Percentiles rank a stretch among this genome's conserved stretches.
phyloP scores from a whole-genome alignment of 2,329 filamentous ascomycete species.

The Hortaea werneckii region DNA sequence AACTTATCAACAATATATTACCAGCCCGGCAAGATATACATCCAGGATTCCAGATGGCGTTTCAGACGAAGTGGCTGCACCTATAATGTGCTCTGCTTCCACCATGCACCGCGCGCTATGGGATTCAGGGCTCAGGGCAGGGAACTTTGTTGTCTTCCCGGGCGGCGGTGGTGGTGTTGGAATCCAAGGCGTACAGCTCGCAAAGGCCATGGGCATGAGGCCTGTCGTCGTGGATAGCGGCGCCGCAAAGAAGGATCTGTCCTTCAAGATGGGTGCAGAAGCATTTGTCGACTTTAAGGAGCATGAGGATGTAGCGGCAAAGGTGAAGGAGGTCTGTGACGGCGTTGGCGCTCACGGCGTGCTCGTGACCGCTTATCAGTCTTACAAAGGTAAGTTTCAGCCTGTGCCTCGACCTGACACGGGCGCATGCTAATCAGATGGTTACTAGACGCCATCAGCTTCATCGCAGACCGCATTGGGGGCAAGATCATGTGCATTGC shows the following conservation, averaged over 20 bases:
- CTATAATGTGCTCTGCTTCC: constrained; percentile 50
- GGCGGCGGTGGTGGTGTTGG: constrained; percentile 47
- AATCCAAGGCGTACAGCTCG: constrained; percentile 47
- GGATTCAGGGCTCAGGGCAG: constrained; percentile 40
- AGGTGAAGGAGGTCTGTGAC: constrained; percentile 37
- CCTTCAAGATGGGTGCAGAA: constrained; percentile 43
- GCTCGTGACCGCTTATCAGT: constrained; percentile 28
- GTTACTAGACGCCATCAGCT: constrained; percentile 32
- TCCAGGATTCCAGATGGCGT: constrained; percentile 47
- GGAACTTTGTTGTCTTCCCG: constrained; percentile 47
- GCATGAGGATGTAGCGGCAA: constrained; percentile 28
- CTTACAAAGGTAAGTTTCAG: constrained; percentile 19
- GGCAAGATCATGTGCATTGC: constrained; percentile 43
- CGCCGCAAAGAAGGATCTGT: constrained; percentile 36
- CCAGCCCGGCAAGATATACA: constrained; percentile 45
- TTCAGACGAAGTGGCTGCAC: constrained; percentile 45
- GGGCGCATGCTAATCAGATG: no score
- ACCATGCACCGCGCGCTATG: constrained; percentile 50
- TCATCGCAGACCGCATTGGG: constrained; percentile 38
- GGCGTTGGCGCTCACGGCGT: constrained; percentile 39
- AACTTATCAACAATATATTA: constrained; percentile 51
- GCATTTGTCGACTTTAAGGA: constrained; percentile 47
- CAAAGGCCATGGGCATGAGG: constrained; percentile 46
- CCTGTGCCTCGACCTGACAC: background rate
- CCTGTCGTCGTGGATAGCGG: constrained; percentile 48